Evolutionary conservation across 2,329 filamentous ascomycete genomes (phyloP).

Genomic region (Pseudocercospora macadamiae): DNA sequence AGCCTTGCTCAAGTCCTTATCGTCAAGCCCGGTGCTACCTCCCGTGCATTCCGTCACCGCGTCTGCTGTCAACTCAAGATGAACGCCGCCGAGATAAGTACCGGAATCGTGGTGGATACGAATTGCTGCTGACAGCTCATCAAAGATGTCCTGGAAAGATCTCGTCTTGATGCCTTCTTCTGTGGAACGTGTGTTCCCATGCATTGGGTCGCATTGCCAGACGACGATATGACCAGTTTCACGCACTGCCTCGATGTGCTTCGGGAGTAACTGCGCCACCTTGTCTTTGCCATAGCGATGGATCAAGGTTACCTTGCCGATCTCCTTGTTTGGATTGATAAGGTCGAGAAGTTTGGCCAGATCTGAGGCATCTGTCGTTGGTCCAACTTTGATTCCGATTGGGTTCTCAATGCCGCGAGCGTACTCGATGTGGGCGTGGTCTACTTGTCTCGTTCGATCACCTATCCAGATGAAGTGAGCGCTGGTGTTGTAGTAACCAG

Average conservation of each 20-base stretch:
- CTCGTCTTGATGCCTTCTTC: constrained; percentile 85
- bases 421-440: constrained; percentile 94
- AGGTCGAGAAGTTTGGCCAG: constrained; percentile 78
- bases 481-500: constrained; percentile 88
- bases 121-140: constrained; percentile 81
- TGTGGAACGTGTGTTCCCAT: constrained; percentile 74
- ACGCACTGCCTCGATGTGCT: constrained; percentile 87
- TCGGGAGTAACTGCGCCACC: constrained; percentile 74
- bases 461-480: constrained; percentile 99
- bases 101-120: constrained; percentile 80
- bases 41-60: constrained; percentile 95
- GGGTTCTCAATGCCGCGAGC: constrained; percentile 96
- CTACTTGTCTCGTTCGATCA: constrained; percentile 89
- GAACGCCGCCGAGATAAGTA: constrained; percentile 89
- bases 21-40: constrained; percentile 81
- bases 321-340: constrained; percentile 79
- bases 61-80: constrained; percentile 93
- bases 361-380: constrained; percentile 76
- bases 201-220: constrained; percentile 99
- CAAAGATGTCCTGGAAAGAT: constrained; percentile 86
- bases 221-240: constrained; percentile 75
- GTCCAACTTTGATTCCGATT: constrained; percentile 94
- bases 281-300: constrained; percentile 86
- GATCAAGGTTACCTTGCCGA: constrained; percentile 94
- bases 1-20: constrained; percentile 85